phyloP scores from a whole-genome alignment of 371 early-diverging fungal genomes.

The Modicella reniformis region DNA sequence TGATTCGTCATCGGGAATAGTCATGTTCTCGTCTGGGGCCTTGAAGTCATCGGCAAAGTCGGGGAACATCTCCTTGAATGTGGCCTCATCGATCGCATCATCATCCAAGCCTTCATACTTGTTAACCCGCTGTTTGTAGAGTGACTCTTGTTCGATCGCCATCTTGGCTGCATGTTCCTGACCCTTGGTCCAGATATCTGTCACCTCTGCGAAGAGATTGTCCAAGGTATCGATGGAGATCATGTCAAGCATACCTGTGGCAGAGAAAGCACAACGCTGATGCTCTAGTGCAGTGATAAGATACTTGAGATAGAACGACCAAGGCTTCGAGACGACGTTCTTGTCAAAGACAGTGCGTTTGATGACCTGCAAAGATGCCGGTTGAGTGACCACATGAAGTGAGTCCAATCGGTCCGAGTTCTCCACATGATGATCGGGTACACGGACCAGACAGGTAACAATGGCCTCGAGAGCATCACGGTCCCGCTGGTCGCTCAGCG shows the following conservation, averaged over 20 bases:
- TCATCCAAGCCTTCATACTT: conserved; percentile 73
- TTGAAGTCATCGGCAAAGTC: conserved; percentile 75
- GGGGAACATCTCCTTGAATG: conserved; percentile 81
- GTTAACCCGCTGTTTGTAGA: conserved; percentile 79
- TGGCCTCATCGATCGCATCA: conserved; percentile 77
- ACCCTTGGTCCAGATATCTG: conserved; percentile 77
- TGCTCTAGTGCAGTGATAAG: conserved; percentile 69
- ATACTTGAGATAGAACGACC: conserved; percentile 74
- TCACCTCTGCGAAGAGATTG: conserved; percentile 69
- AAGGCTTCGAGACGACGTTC: conserved; percentile 60
- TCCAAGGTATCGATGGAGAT: conserved; percentile 67
- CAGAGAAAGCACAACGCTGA: conserved; percentile 61
- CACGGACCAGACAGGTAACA: conserved; percentile 55
- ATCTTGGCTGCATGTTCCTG: conserved; percentile 73
- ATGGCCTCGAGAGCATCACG: conserved; percentile 58
- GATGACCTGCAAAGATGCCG: conserved; percentile 56
- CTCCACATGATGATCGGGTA: conserved; percentile 56
- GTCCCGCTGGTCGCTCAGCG: conserved; percentile 49
- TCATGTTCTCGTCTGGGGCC: conserved; percentile 46
- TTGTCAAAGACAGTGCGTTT: conserved; percentile 66
- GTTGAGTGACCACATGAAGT: conserved; percentile 60
- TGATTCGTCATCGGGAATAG: conserved; percentile 45
- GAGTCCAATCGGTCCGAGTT: conserved; percentile 55
- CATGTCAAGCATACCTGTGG: conserved; percentile 62
- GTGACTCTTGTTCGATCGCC: conserved; percentile 75